phyloP scores from a whole-genome alignment of 345 rosid genomes.

The Gossypium rotundifolium region DNA sequence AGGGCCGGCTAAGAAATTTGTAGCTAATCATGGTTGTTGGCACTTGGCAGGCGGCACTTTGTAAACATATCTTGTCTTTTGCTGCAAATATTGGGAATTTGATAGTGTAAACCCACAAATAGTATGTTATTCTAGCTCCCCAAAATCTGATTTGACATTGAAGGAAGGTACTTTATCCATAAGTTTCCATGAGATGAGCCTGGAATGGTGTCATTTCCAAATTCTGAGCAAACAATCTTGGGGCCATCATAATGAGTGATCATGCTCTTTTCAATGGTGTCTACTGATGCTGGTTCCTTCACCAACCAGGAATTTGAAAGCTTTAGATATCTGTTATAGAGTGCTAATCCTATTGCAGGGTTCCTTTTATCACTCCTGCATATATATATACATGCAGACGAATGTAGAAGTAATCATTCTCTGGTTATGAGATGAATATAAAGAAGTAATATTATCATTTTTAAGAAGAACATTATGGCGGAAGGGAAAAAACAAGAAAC shows the following conservation, averaged over 20 bases:
- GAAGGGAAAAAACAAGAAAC: constrained; percentile 3
- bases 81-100: background rate
- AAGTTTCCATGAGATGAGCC: constrained; percentile 15
- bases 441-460: background rate
- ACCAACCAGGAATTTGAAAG: constrained; percentile 36
- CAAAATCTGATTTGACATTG: constrained; percentile 24
- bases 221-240: constrained; percentile 20
- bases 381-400: background rate
- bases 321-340: constrained; percentile 26
- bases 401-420: background rate
- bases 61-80: background rate
- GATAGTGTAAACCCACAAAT: background rate
- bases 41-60: background rate
- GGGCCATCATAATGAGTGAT: constrained; percentile 31
- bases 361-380: constrained; percentile 18
- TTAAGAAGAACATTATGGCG: background rate
- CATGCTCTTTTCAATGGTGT: background rate
- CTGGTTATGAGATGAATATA: background rate
- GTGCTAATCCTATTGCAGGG: constrained; percentile 29
- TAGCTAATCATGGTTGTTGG: background rate
- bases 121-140: constrained; percentile 10
- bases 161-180: constrained; percentile 34
- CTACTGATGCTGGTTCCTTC: constrained; percentile 4
- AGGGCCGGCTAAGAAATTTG: background rate
- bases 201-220: constrained; percentile 1